phyloP scores from a whole-genome alignment of 2,329 filamentous ascomycete species.

The Fusarium sp. region DNA sequence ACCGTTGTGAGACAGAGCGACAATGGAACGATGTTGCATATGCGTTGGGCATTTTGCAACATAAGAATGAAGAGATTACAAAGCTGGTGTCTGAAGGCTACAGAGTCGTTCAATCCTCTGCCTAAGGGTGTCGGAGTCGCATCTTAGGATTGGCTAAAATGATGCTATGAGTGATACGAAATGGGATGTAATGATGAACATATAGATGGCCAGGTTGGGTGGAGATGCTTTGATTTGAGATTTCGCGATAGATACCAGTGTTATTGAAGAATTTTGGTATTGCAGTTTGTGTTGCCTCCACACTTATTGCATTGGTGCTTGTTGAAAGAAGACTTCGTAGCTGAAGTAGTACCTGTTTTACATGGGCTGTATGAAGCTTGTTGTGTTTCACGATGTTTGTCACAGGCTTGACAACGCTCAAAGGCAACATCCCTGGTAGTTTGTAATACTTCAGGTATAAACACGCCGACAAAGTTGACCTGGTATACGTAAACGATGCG shows the following conservation, averaged over 20 bases:
- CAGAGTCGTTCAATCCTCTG: slow-evolving; percentile 72
- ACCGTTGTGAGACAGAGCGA: slow-evolving; percentile 87
- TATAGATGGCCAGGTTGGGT: slow-evolving; percentile 30
- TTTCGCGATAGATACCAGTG: slow-evolving; percentile 35
- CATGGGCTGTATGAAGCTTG: neutral
- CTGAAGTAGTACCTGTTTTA: neutral
- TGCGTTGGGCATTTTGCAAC: slow-evolving; percentile 86
- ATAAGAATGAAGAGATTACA: slow-evolving; percentile 90
- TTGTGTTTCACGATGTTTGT: neutral
- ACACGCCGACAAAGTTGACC: neutral
- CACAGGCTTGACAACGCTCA: neutral
- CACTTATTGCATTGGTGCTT: neutral
- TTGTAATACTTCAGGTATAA: no score
- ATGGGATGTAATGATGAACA: slow-evolving; percentile 34
- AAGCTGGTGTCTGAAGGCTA: slow-evolving; percentile 81
- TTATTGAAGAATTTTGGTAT: slow-evolving; percentile 24
- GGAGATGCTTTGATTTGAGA: slow-evolving; percentile 1
- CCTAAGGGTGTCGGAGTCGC: slow-evolving; percentile 49
- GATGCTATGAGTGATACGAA: slow-evolving; percentile 38
- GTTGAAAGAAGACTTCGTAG: no score
- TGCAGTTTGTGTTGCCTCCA: slow-evolving; percentile 3
- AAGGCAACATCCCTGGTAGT: neutral
- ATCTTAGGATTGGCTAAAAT: slow-evolving; percentile 31
- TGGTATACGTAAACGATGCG: neutral
- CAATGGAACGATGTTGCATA: slow-evolving; percentile 99